Conservation (phyloP, 495 filamentous ascomycete genomes). For the Aspergillus indologenus region DNA sequence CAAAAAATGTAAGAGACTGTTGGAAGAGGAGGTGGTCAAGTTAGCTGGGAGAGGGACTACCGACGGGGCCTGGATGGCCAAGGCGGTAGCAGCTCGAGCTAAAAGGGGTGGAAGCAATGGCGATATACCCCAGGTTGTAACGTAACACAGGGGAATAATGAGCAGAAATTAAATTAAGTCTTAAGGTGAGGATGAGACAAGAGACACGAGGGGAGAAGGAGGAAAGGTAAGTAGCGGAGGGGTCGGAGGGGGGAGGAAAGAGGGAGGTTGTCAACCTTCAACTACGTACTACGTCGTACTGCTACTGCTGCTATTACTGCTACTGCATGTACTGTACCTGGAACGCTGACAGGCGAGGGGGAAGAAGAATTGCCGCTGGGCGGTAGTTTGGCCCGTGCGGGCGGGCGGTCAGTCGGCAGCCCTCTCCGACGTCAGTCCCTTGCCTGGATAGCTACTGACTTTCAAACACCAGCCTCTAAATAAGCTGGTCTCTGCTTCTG, state of each 20-base stretch:
- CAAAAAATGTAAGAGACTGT: slow-evolving; percentile 9
- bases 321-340: background rate
- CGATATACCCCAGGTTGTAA: slow-evolving; percentile 3
- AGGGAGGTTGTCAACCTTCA: background rate
- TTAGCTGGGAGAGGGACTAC: slow-evolving; percentile 27
- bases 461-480: no score
- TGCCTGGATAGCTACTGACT: no score
- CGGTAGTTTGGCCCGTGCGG: background rate
- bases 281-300: background rate
- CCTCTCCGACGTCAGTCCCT: background rate
- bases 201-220: background rate
- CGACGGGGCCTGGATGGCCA: slow-evolving; percentile 29
- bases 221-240: background rate
- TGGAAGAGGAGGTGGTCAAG: slow-evolving; percentile 22
- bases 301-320: no score
- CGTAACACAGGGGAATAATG: background rate
- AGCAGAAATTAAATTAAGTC: no score
- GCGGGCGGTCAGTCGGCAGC: background rate
- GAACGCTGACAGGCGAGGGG: background rate
- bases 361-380: background rate
- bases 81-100: slow-evolving; percentile 22
- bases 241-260: background rate
- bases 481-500: no score
- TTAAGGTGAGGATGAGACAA: background rate
- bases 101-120: slow-evolving; percentile 10